Percentiles rank a stretch among this genome's conserved stretches.
Evolutionary conservation across 225 moss, liverwort and hornwort genomes (phyloP).

Genomic region (Physcomitrium patens): DNA sequence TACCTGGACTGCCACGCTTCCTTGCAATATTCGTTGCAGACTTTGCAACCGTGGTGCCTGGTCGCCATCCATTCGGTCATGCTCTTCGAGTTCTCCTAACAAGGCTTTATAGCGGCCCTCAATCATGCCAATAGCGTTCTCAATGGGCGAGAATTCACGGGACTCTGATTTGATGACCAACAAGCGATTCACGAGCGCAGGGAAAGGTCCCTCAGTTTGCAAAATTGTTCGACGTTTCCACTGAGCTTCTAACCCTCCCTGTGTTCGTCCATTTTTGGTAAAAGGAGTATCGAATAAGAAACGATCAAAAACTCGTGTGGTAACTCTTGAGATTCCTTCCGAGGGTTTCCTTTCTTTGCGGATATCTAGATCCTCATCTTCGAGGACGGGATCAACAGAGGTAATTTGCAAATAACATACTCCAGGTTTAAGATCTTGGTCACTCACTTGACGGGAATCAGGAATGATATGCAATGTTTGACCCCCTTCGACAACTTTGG

Average conservation of each 20-base stretch:
- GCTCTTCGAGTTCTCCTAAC: slow-evolving; percentile 77
- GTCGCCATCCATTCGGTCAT: slow-evolving; percentile 74
- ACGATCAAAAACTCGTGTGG: slow-evolving; percentile 72
- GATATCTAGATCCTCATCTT: slow-evolving; percentile 74
- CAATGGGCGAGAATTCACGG: slow-evolving; percentile 85
- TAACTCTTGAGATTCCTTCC: slow-evolving; percentile 42
- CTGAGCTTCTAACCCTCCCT: slow-evolving; percentile 83
- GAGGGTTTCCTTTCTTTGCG: slow-evolving; percentile 62
- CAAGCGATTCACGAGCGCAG: slow-evolving; percentile 77
- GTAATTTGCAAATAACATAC: slow-evolving; percentile 88
- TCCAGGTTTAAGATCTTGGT: slow-evolving; percentile 74
- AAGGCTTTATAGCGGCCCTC: slow-evolving; percentile 75
- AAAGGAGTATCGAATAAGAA: slow-evolving; percentile 90
- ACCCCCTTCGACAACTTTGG: slow-evolving; percentile 64
- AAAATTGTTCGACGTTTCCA: slow-evolving; percentile 83
- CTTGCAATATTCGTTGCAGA: slow-evolving; percentile 85
- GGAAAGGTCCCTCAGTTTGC: slow-evolving; percentile 76
- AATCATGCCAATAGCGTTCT: slow-evolving; percentile 94
- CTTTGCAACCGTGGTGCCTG: slow-evolving; percentile 79
- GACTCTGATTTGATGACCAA: slow-evolving; percentile 80
- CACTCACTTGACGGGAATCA: slow-evolving; percentile 83
- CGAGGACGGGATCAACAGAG: slow-evolving; percentile 78
- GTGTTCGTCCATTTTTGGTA: slow-evolving; percentile 77
- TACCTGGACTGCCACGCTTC: slow-evolving; percentile 91
- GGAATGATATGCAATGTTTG: slow-evolving; percentile 84